Base-by-base conservation (phyloP, 352 stramenopile genomes). In the Pythium dissimile region DNA sequence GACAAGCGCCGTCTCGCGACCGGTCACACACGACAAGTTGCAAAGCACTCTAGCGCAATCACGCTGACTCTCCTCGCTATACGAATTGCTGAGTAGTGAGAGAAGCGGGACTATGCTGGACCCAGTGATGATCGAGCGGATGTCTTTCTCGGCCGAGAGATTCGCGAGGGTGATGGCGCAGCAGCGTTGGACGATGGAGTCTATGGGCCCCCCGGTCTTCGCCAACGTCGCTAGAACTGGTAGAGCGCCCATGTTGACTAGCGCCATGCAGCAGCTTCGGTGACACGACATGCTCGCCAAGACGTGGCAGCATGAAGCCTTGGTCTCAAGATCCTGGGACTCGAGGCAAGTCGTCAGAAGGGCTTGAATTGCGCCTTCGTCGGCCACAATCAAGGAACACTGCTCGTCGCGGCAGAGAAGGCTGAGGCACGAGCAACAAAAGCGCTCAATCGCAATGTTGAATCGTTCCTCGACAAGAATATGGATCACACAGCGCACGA, bases 51-150 rank as follows among this genome's bases (percentile, higher is more conserved):
- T 81, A 1, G 80, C 79, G 37, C 81, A 92, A 27, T 93, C 80
- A 5, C 78, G 72, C 52, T 93, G 84, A 26, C 67, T 88, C 20
- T 89, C 79, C 69, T 92, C 84, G 37, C 84, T 93, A 68, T 92
- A 91, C 11, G 80, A 89, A 39, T 92, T 88, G 58, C 80, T 92
- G 5, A 90, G 64, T 1, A 78, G 52, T 1, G 77, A 59, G 13
- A 92, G 64, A 5, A 89, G 73, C 1, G 64, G 52, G 0, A 92
- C 73, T 24, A 73, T 81, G 3, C 73, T 67, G 0, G 82, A 72
- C 26, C 58, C 72, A 0, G 83, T 63, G 7, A 92, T 65, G 0
- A 79, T 67, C 18, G 67, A 34, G 32, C 81, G 74, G 23, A 89
- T 80, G 5, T 67, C 60, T 1, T 64, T 61, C 28, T 88, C 77